Evolutionary conservation across 495 filamentous ascomycete genomes (phyloP), one percentile per base, ranked within the genome.

Genomic region (Polyplosphaeria fusca): DNA sequence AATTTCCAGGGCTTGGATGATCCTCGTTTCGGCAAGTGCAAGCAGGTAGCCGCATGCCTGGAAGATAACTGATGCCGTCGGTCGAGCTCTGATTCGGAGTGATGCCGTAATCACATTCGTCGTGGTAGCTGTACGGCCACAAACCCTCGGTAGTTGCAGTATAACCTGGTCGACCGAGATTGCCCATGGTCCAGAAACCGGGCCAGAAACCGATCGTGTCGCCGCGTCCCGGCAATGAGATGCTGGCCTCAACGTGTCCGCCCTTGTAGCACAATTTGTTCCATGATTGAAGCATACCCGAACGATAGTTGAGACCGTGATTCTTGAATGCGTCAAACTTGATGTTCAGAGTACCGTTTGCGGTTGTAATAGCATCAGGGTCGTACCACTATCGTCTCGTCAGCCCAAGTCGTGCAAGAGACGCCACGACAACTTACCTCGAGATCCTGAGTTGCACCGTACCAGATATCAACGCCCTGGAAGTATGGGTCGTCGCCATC

Each of bases 271-370:
- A 89, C 39, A 89, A 57, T 64, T 89, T 82, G 68, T 90, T 91
- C 87, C 87, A 91, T 23, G 82, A 87, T 58, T 90, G 86, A 7
- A 90, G 57, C 87, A 90, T 91, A n/a, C 84, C 87, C 14, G 87
- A 91, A 28, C 86, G 78, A 62, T 85, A 91, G 54, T 85, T 75
- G 9, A 89, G 67, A 30, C 77, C 78, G 67, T 89, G 86, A 55
- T 82, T 90, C 49, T 78, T 67, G 67, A 85, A 88, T 4, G 77
- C 70, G 64, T 85, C 85, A 55, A 89, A 86, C 53, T 77, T 76
- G 43, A 91, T 71, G 61, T 85, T 81, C 20, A 91, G 74, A 9
- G 78, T 78, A 20, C 87, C 87, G 60, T 85, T 80, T 35, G 72
- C 76, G 7, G 87, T 89, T 3, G 81, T 82, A 9, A 84, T 74